Base-by-base conservation (phyloP, 352 stramenopile species). In the Aphanomyces invadans region DNA sequence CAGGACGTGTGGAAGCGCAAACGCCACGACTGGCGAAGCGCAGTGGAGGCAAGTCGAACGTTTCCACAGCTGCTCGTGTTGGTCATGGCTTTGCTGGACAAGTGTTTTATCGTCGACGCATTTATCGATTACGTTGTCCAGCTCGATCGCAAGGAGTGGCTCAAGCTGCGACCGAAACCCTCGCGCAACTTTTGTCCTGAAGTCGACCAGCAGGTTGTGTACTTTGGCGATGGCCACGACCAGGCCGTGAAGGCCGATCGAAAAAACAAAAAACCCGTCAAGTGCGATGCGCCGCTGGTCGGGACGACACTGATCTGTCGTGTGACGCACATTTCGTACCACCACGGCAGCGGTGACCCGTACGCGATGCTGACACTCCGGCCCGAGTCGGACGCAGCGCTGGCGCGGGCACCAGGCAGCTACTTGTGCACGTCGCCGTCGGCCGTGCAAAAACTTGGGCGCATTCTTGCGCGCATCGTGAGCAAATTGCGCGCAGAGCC, bases 231-330 rank as follows among this genome's bases (percentile, higher is more conserved):
- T 68, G 85, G 85, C 1, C 85, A 93, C 68, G 73, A 70, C 1
- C 65, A 88, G 59, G 85, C 85, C n/a, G 46, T 93, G 32, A 88
- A 89, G 73, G 81, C 89, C 73, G 85, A 93, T 52, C 73, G 74
- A 1, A 90, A 90, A 62, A 75, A 69, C 10, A 89, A 87, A 74
- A 76, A 87, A 29, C 89, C 90, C 52, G 87, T 80, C 21, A 64
- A 54, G 21, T 49, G 38, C 28, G 83, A 90, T 62, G 55, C 73
- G 15, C 79, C 82, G 44, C 39, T 83, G 45, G 57, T 65, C 12
- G 74, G 78, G 25, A 59, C 74, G 26, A 89, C 81, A n/a, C 48
- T 82, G 21, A 70, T 89, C 19, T 93, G 85, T 54, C 75, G 64
- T 1, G 82, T 90, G 10, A 59, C 75, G 23, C 84, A 81, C 19